Base-by-base conservation (phyloP, 768 basidiomycete species). In the Mycena crocata region DNA sequence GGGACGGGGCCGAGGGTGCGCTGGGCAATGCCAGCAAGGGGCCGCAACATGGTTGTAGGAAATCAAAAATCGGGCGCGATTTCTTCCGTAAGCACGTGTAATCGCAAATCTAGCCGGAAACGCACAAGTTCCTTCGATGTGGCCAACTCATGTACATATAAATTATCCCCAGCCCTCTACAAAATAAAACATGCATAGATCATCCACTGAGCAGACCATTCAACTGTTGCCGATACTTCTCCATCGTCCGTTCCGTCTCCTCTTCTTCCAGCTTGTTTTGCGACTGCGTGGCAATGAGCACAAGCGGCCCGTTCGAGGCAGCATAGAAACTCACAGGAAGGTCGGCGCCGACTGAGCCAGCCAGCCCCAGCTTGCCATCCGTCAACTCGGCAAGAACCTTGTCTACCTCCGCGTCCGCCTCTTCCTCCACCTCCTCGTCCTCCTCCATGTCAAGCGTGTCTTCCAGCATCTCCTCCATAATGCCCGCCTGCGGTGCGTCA, bases 381-480 rank as follows among this genome's bases (percentile, higher is more conserved):
- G 98, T 99, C 65, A 99, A 84, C 62, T 98, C 96, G 72, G 92
- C 98, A 40, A 99, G 77, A 17, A 99, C 93, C 76, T 96, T 98
- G 75, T 99, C 98, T 13, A 99, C 94, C 76, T 99, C 98, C 14
- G 89, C 94, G 72, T 98, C 96, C 5, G 98, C 98, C 79, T 99
- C 98, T 71, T 96, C 96, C 73, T 95, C 94, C 32, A 99, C 78
- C 71, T 96, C 97, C 68, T 97, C 96, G 46, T 98, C 96, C 51
- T 97, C 95, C 5, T 96, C 95, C 78, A 95, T 84, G 50, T 95
- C 92, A 28, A 99, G 82, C 46, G 90, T 94, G 72, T 98, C 96
- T 66, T 96, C 95, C 57, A 99, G 81, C 98, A 99, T 99, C 77
- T 99, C 98, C 72, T 95, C 94, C 89, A 99, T 90, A 67, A 99